Percentiles rank a stretch among this genome's conserved stretches.
These are phyloP conservation scores for Trametes sp. DNA, from an alignment of 1,284 basidiomycete species.

Conservation along the genomic window DNA sequence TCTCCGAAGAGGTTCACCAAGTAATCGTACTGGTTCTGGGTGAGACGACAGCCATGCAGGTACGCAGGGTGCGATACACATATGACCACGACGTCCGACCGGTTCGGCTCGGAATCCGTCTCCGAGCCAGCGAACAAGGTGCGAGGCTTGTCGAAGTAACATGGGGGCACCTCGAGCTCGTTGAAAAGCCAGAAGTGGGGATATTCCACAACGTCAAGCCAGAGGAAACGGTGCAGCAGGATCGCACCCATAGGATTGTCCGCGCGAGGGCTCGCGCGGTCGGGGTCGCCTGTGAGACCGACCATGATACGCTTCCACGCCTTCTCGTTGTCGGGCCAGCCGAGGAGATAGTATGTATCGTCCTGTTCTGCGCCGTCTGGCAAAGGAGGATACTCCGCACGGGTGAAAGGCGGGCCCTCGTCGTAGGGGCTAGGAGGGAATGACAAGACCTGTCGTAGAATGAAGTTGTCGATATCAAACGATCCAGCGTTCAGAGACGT, in stretches of 20 bases:
- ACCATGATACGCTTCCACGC: background rate
- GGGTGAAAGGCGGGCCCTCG: too few relatives aligned
- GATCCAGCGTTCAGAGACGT: too few relatives aligned
- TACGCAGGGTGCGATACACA: background rate
- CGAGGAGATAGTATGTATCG: background rate
- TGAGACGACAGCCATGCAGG: background rate
- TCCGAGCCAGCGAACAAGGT: background rate
- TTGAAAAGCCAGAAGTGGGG: background rate
- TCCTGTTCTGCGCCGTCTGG: background rate
- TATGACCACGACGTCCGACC: background rate
- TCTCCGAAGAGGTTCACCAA: background rate
- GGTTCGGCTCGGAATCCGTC: background rate
- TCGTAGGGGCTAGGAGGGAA: too few relatives aligned
- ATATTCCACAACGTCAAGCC: background rate
- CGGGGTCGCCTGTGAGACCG: background rate
- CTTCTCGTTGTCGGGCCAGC: background rate
- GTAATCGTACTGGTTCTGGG: conserved; percentile 4
- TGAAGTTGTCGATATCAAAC: too few relatives aligned
- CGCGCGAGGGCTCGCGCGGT: too few relatives aligned
- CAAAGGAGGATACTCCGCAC: background rate
- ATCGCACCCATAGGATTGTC: too few relatives aligned
- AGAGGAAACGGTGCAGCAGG: background rate
- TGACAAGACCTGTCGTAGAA: too few relatives aligned
- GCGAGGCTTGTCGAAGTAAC: background rate
- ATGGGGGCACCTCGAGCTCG: background rate